phyloP scores from a whole-genome alignment of 768 basidiomycete genomes.

The Pleurotus giganteus region DNA sequence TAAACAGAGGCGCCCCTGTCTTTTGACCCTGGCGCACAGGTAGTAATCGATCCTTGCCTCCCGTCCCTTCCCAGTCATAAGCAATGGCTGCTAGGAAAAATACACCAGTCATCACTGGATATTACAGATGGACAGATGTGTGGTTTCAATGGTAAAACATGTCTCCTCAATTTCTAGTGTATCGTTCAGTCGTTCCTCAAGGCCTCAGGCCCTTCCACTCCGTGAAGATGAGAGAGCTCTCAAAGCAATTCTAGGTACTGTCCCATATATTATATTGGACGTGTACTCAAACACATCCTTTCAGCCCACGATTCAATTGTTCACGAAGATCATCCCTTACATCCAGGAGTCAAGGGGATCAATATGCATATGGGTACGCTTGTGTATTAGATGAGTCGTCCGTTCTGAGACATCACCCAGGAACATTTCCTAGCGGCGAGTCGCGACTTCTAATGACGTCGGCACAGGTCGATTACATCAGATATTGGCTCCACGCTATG shows the following conservation, averaged over 20 bases:
- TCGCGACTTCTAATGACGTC: conserved; percentile 80
- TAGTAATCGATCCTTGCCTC: no score
- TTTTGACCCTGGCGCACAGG: no score
- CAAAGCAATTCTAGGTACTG: conserved; percentile 62
- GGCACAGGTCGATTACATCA: conserved; percentile 79
- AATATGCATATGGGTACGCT: conserved; percentile 69
- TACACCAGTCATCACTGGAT: conserved; percentile 57
- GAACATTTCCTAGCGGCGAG: conserved; percentile 69
- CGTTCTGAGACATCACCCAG: conserved; percentile 32
- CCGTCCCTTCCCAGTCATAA: no score
- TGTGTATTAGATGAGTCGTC: not conserved
- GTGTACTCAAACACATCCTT: not conserved
- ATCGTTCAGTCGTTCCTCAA: conserved; percentile 22
- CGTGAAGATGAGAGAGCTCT: conserved; percentile 57
- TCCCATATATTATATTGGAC: not conserved
- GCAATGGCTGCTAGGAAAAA: conserved; percentile 14
- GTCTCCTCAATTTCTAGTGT: not conserved
- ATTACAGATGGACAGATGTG: conserved; percentile 83
- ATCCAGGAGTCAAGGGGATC: conserved; percentile 58
- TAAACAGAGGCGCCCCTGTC: not conserved
- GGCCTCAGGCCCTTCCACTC: conserved; percentile 57
- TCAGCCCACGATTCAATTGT: conserved; percentile 66
- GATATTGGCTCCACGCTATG: conserved; percentile 82
- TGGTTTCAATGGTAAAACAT: conserved; percentile 69
- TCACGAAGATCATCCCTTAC: conserved; percentile 71